phyloP scores from a whole-genome alignment of 2,329 filamentous ascomycete genomes.

The Fusarium begoniae region DNA sequence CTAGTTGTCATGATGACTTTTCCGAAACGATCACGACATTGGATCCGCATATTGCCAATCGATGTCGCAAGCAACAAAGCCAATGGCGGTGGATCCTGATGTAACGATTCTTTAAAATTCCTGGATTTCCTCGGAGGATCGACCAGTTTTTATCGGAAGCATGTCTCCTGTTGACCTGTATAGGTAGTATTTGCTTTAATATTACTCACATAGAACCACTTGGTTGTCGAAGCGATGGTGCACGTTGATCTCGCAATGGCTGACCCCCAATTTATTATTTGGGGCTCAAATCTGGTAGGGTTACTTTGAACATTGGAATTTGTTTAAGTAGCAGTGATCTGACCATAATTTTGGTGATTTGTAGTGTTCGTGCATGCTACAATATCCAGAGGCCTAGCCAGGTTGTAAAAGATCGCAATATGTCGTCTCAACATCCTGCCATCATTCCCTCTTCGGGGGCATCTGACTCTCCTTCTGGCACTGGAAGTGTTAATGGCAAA shows the following conservation, averaged over 20 bases:
- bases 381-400: no score
- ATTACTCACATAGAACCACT: neutral
- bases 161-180: neutral
- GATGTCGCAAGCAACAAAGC: neutral
- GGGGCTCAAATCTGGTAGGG: neutral
- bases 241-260: neutral
- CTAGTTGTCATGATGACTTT: neutral
- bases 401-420: neutral
- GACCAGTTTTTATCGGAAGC: neutral
- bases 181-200: neutral
- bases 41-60: neutral
- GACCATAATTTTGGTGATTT: neutral
- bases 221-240: neutral
- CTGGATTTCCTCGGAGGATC: neutral
- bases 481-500: neutral
- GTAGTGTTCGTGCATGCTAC: neutral
- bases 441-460: neutral
- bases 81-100: neutral
- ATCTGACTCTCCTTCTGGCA: neutral
- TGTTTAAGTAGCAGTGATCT: neutral
- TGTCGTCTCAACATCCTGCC: neutral
- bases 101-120: neutral
- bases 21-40: neutral
- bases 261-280: neutral
- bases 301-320: accelerated